These are phyloP conservation scores for Ogataea pini DNA, from an alignment of 805 yeast species.

Conservation along the genomic window DNA sequence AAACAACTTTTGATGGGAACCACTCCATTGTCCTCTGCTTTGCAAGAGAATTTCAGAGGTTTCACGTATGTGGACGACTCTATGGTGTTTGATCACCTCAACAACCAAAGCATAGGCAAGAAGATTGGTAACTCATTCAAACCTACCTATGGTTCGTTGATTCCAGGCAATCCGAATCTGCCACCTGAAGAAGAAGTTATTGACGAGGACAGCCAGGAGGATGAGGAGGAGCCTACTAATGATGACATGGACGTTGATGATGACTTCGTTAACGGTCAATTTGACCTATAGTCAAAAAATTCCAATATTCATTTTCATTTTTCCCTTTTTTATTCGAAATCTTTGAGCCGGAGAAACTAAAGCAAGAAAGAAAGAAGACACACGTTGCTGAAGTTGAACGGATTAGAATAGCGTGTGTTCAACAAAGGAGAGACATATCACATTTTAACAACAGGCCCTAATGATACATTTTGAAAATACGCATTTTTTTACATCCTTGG, in stretches of 20 bases:
- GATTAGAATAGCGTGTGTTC: neutral
- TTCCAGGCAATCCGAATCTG: constrained; percentile 75
- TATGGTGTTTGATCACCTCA: constrained; percentile 82
- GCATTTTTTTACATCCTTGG: constrained; percentile 6
- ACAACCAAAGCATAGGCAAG: constrained; percentile 36
- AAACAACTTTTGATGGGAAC: constrained; percentile 63
- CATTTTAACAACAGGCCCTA: constrained; percentile 5
- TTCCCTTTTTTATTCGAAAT: neutral
- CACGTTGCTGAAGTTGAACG: neutral
- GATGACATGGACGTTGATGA: constrained; percentile 59
- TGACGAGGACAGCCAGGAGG: constrained; percentile 60
- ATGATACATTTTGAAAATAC: constrained; percentile 6
- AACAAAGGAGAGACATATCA: neutral
- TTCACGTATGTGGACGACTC: constrained; percentile 96
- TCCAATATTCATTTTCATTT: neutral
- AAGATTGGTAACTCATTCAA: constrained; percentile 41
- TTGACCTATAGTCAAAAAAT: constrained; percentile 55
- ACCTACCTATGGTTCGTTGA: constrained; percentile 60
- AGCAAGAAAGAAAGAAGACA: neutral
- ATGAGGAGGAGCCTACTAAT: constrained; percentile 42
- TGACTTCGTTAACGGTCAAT: constrained; percentile 86
- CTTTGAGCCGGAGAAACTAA: neutral
- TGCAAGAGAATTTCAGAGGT: constrained; percentile 95
- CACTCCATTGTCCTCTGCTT: constrained; percentile 90
- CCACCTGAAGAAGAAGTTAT: constrained; percentile 86